Base-by-base conservation (phyloP, 805 yeast genomes). In the Wickerhamomyces chaumierensis region DNA sequence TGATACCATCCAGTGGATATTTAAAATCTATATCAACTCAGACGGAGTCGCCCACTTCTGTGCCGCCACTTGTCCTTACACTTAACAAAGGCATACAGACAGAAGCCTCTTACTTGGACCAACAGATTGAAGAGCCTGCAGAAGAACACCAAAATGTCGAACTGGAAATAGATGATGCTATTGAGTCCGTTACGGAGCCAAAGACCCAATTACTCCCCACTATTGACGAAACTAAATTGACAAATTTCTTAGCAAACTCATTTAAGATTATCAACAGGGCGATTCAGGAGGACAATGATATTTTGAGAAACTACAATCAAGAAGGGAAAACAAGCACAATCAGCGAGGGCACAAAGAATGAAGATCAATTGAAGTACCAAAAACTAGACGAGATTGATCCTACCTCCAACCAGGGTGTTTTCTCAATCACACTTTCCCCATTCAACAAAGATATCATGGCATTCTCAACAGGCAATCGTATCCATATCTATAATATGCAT, bases 191-290 rank as follows among this genome's bases (percentile, higher is more conserved):
- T n/a, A n/a, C n/a, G 14, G 36, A 7, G 23, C 23, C 23, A 21
- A 21, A 6, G 9, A 21, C 23, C 9, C 23, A 21, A 21, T 21
- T 7, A n/a, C n/a, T n/a, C 9, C 23, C 23, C 6, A 21, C 34
- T 2, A 33, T 42, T 3, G 49, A 42, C 9, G 44, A 42, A 11
- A 38, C 35, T 2, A 33, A 40, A 12, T 42, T 51, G 15, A 19
- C 51, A 1, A 34, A 38, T 2, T 47, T 52, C 33, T 33, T 54
- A 6, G 36, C 48, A 21, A 45, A 43, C n/a, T 53, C 60, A 0
- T 42, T 54, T 35, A 48, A 47, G 18, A 39, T 47, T 32, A 37
- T 54, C 25, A 48, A 48, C 31, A 49, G 58, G 27, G 46, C 42
- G 6, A 51, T 60, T 25, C 45, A 47, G 6, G 52, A 59, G 27